phyloP scores from a whole-genome alignment of 2,329 filamentous ascomycete genomes.

The Ustulina deusta region DNA sequence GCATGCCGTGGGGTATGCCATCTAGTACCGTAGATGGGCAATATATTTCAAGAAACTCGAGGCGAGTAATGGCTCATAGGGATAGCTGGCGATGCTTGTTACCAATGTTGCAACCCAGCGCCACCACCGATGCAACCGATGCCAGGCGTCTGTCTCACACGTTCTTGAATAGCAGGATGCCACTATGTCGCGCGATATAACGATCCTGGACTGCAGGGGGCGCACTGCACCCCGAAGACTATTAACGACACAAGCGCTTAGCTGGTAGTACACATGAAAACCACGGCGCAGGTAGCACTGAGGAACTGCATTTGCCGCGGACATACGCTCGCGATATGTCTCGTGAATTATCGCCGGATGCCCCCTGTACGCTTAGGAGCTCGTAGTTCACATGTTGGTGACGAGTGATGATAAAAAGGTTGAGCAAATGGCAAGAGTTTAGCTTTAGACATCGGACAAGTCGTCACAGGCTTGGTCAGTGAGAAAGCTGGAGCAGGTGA shows the following conservation, averaged over 20 bases:
- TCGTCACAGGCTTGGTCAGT: not conserved
- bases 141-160: not conserved
- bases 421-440: not conserved
- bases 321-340: not conserved
- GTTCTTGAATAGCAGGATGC: constrained; percentile 2
- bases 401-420: not conserved
- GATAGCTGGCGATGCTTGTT: constrained; percentile 9
- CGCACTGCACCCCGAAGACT: not conserved
- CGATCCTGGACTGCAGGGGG: not conserved
- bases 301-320: not conserved
- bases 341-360: not conserved
- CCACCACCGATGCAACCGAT: constrained; percentile 12
- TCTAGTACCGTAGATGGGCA: not conserved
- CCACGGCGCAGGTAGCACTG: not conserved
- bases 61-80: constrained; percentile 7
- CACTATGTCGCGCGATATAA: not conserved
- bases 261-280: not conserved
- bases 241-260: not conserved
- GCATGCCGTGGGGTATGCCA: not conserved
- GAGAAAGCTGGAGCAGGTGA: not conserved
- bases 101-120: not conserved
- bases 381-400: not conserved
- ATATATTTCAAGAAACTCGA: not conserved
- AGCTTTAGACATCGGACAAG: not conserved
- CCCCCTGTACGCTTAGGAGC: not conserved